Base-by-base conservation (phyloP, 2,329 filamentous ascomycete species). In the Microascus cirrosus region DNA sequence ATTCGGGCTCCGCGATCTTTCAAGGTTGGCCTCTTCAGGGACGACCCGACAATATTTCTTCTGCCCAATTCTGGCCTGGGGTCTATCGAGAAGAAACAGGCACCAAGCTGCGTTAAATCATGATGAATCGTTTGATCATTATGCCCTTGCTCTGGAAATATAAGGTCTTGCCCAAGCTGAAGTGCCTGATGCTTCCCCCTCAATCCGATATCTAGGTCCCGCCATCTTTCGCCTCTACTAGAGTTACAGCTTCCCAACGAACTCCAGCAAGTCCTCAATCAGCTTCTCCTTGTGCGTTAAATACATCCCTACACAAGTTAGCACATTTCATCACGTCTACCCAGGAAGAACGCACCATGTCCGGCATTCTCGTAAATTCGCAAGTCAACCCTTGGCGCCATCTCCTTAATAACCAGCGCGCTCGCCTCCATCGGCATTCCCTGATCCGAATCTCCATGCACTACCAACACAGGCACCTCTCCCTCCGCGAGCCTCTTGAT, bases 381-480 rank as follows among this genome's bases (percentile, higher is more conserved):
- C 15, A 56, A 35, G 22, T 56, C 39, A 10, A 22, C 28, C 55
- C 55, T 48, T 15, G 55, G 55, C 20, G 50, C 39, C 55, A 56
- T 56, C 36, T 56, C 55, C 24, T 56, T 56, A n/a, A 56, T 45
- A 34, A 50, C 51, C 13, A 20, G 8, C 24, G 55, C 39, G 12
- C 55, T 51, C 3, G 24, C 55, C 42, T 56, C 55, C 24, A 51
- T 13, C 22, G 55, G 55, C 55, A 56, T 56, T 7, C 39, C 39
- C 28, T 56, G 55, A n/a, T 56, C 55, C 6, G 39, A 20, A 24
- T 51, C 55, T 7, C 55, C 55, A n/a, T 56, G 55, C 13, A 56
- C 18, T 3, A 45, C 24, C 15, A 56, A 18, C 39, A 56, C 32
- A 4, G 55, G 55, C n/a, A 56, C 45, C 18, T 36, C 6, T 4